These are phyloP conservation scores for Theobroma grandiflorum DNA, from an alignment of 441 rosid species.

Conservation along the genomic window DNA sequence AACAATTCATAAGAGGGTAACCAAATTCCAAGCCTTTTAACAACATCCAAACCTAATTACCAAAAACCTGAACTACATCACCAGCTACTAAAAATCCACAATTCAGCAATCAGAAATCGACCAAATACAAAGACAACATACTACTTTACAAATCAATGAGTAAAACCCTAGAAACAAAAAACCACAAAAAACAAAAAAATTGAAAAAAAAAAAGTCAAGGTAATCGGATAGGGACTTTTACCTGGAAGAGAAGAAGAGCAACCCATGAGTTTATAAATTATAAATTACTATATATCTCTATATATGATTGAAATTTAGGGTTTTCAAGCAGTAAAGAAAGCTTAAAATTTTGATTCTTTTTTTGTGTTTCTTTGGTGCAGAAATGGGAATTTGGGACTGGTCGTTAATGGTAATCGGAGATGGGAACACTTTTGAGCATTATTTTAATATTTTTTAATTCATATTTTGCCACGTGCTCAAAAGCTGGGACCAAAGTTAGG, in stretches of 20 bases:
- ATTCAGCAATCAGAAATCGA: conserved; percentile 7
- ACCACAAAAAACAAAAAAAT: neutral
- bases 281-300: neutral
- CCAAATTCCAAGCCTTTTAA: conserved; percentile 18
- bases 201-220: neutral
- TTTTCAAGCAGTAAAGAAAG: neutral
- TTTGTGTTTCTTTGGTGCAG: no score
- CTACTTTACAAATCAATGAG: neutral
- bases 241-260: conserved; percentile 93
- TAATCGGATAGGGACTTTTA: conserved; percentile 29
- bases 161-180: conserved; percentile 26
- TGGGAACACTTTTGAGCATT: no score
- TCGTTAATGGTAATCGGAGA: no score
- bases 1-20: conserved; percentile 28
- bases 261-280: conserved; percentile 59
- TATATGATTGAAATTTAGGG: neutral
- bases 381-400: no score
- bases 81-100: conserved; percentile 15
- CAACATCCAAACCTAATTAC: conserved; percentile 24
- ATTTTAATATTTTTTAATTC: no score
- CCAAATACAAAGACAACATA: conserved; percentile 9
- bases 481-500: no score
- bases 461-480: no score
- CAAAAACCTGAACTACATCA: conserved; percentile 19
- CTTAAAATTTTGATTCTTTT: neutral